Evolutionary conservation across 1,284 basidiomycete genomes (phyloP).

Genomic region (Meripilus lineatus): DNA sequence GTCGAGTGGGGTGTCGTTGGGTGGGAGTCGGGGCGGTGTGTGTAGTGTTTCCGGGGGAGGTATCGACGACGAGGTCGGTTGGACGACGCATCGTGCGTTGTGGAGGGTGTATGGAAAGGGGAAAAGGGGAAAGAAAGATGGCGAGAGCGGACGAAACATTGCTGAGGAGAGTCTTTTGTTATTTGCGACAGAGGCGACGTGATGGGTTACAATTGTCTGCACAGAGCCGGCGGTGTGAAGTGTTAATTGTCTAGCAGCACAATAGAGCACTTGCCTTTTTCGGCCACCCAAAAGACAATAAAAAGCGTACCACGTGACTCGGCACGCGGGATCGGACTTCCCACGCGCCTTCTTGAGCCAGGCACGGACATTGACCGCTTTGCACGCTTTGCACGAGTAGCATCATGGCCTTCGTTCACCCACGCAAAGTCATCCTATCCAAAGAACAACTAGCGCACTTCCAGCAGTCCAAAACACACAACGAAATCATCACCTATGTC

Average conservation of each 20-base stretch:
- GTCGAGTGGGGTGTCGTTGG: too few species aligned
- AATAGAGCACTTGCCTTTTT: too few species aligned
- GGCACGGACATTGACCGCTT: too few species aligned
- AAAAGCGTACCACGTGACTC: background rate
- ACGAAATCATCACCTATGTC: conserved; percentile 70
- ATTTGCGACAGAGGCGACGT: background rate
- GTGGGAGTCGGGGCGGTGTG: conserved; percentile 23
- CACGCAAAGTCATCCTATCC: conserved; percentile 77
- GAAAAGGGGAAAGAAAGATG: conserved; percentile 3
- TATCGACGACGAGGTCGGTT: conserved; percentile 30
- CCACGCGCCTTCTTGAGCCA: too few species aligned
- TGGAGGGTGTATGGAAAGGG: conserved; percentile 3
- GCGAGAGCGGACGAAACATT: background rate
- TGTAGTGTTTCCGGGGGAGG: conserved; percentile 23
- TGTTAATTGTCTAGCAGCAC: too few species aligned
- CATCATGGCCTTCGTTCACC: conserved; percentile 24
- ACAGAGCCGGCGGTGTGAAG: too few species aligned
- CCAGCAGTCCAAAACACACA: conserved; percentile 69
- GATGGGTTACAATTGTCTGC: too few species aligned
- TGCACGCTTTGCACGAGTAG: too few species aligned
- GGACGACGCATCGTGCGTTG: conserved; percentile 28
- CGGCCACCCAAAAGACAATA: background rate
- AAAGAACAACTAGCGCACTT: conserved; percentile 82
- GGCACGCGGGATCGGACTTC: too few species aligned
- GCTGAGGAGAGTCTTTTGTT: background rate